phyloP scores from a whole-genome alignment of 164 flowering plant species.

The Chimonanthus salicifolius region DNA sequence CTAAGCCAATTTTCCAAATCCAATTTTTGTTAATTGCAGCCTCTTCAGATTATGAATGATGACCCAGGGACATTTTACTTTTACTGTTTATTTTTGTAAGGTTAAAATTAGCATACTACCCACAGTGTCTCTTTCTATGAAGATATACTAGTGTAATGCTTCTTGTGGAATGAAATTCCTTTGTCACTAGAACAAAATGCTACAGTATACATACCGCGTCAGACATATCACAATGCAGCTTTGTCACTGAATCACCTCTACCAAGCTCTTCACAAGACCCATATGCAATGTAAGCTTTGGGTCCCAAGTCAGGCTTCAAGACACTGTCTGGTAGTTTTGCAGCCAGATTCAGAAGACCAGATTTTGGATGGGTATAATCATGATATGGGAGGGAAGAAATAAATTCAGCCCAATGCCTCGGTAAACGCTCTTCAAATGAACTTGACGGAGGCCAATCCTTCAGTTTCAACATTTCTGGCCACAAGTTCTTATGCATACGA shows the following conservation, averaged over 20 bases:
- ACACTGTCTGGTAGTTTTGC: slow-evolving; percentile 54
- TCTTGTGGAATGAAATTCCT: no score
- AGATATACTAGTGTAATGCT: no score
- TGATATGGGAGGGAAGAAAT: slow-evolving; percentile 57
- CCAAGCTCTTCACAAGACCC: slow-evolving; percentile 69
- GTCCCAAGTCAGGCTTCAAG: slow-evolving; percentile 72
- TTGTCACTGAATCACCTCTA: slow-evolving; percentile 79
- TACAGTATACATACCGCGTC: slow-evolving; percentile 49
- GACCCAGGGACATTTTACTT: no score
- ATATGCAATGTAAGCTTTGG: slow-evolving; percentile 77
- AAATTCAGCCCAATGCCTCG: slow-evolving; percentile 78
- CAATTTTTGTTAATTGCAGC: no score
- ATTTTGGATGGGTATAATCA: slow-evolving; percentile 66
- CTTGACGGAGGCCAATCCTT: slow-evolving; percentile 85
- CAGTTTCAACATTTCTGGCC: slow-evolving; percentile 86
- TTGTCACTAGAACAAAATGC: not conserved
- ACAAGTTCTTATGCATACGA: slow-evolving; percentile 46
- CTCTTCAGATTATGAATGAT: no score
- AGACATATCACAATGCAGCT: slow-evolving; percentile 76
- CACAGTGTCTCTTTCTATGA: no score
- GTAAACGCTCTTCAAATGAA: slow-evolving; percentile 65
- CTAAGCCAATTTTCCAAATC: no score
- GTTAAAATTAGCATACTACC: no score
- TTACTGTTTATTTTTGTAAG: no score
- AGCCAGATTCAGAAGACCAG: slow-evolving; percentile 65